Base-by-base conservation (phyloP, 495 filamentous ascomycete genomes). In the Chaetomium fimeti region DNA sequence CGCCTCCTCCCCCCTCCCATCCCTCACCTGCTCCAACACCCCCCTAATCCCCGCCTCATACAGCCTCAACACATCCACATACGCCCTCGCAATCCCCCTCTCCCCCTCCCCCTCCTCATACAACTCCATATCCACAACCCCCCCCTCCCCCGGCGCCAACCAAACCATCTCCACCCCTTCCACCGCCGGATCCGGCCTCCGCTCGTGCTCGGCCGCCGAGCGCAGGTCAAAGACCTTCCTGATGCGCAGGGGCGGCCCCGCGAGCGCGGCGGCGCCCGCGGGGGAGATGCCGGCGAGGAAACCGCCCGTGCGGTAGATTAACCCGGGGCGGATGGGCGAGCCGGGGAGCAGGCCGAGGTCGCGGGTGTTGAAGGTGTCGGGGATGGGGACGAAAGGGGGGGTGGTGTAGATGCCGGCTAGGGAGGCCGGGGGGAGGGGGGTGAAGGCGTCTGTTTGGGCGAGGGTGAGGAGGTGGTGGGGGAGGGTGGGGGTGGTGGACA, bases 381-480 rank as follows among this genome's bases (percentile, higher is more conserved):
- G 79, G 60, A 86, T 65, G 61, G 74, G 69, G 57, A 84, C 70
- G 71, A 88, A 88, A 18, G 85, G 85, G 9, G 83, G 75, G 18
- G 69, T 54, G 7, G 78, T 74, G 24, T 83, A 67, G 43, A 72
- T 68, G 0, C 69, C 61, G 22, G 53, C 38, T 43, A 80, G 69
- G 25, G 67, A 52, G 43, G 71, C 61, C 8, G 63, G 49, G 0
- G 73, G 64, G 43, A 82, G 67, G 49, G 76, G 70, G 6, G 65
- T 45, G 28, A 60, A 55, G 45, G 77, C 78, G 61, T 78, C 78
- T 15, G 75, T 78, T 32, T 68, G 52, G 57, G 75, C 63, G 59
- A 82, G 78, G 53, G 66, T 43, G 62, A 69, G 68, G 66, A 81
- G 77, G 56, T 75, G 68, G 53, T 64, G 62, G 47, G 62, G 63